phyloP scores from a whole-genome alignment of 495 filamentous ascomycete species.

The Aspergillus avenaceus region DNA sequence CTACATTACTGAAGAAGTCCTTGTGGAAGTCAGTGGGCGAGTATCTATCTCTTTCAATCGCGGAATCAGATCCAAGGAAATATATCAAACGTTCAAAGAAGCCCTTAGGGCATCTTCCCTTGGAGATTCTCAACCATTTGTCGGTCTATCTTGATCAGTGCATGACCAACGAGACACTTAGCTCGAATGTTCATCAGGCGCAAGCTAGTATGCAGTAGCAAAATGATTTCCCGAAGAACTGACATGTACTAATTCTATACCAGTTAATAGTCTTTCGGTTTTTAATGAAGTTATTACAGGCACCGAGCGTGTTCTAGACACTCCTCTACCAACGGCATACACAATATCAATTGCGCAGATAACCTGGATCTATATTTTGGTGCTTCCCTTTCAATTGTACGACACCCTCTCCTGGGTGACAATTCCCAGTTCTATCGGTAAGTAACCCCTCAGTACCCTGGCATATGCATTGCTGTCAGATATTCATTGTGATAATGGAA shows the following conservation, averaged over 20 bases:
- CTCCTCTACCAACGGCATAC: conserved; percentile 81
- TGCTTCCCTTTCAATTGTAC: conserved; percentile 81
- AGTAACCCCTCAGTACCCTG: conserved; percentile 8
- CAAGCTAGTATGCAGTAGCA: conserved; percentile 32
- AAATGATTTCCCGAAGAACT: neutral
- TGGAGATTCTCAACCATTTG: conserved; percentile 73
- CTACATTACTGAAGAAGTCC: conserved; percentile 41
- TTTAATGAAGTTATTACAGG: conserved; percentile 72
- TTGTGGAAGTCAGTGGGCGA: conserved; percentile 62
- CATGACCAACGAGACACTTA: conserved; percentile 52
- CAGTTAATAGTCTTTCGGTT: conserved; percentile 35
- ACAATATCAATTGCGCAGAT: conserved; percentile 82
- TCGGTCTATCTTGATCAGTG: conserved; percentile 59
- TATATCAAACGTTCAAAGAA: conserved; percentile 60
- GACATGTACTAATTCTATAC: too few species aligned
- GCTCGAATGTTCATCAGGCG: conserved; percentile 38
- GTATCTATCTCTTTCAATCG: conserved; percentile 67
- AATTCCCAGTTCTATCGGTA: conserved; percentile 79
- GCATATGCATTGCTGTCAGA: too few species aligned
- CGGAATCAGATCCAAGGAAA: conserved; percentile 69
- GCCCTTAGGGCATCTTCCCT: conserved; percentile 68
- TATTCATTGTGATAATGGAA: neutral
- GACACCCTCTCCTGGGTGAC: conserved; percentile 62
- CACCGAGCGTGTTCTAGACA: conserved; percentile 78
- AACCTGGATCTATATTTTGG: conserved; percentile 78